phyloP scores from a whole-genome alignment of 768 basidiomycete genomes.

The Chalciporus pseudorubinellus region DNA sequence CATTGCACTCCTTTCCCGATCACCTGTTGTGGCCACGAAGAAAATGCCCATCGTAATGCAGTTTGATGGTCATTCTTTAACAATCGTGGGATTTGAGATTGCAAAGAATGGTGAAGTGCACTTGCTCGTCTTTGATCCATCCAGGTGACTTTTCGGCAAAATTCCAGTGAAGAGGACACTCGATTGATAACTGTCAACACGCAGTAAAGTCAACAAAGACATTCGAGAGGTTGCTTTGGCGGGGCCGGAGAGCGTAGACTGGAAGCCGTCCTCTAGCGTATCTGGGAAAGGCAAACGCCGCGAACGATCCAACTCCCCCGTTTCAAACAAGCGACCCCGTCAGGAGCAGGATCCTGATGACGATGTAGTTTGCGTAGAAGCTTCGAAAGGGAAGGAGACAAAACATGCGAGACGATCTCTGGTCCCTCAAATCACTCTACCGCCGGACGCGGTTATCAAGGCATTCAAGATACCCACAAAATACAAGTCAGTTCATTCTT shows the following conservation, averaged over 20 bases:
- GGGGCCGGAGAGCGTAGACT: background rate
- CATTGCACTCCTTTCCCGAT: slow-evolving; percentile 49
- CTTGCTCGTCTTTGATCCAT: slow-evolving; percentile 79
- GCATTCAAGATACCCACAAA: slow-evolving; percentile 47
- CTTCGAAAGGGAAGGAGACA: slow-evolving; percentile 13
- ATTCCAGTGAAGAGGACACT: background rate
- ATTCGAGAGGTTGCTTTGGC: slow-evolving; percentile 24
- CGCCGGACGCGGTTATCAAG: slow-evolving; percentile 38
- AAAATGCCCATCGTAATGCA: slow-evolving; percentile 84
- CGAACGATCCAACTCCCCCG: slow-evolving; percentile 18
- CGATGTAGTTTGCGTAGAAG: slow-evolving; percentile 22
- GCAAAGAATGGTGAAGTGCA: slow-evolving; percentile 53
- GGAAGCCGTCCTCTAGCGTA: slow-evolving; percentile 9
- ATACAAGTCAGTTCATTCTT: slow-evolving; percentile 41
- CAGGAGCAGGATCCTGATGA: slow-evolving; percentile 23
- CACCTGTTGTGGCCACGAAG: slow-evolving; percentile 53
- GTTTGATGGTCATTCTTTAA: slow-evolving; percentile 82
- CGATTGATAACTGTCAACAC: background rate
- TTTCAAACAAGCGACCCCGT: slow-evolving; percentile 31
- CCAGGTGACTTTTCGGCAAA: slow-evolving; percentile 41
- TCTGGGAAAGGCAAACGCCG: slow-evolving; percentile 24
- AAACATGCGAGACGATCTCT: slow-evolving; percentile 1
- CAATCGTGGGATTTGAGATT: slow-evolving; percentile 81
- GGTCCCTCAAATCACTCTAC: slow-evolving; percentile 15
- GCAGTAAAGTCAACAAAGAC: slow-evolving; percentile 12